Percentiles rank a stretch among this genome's conserved stretches.
These are phyloP conservation scores for Xerocomellus amylosporus DNA, from an alignment of 768 basidiomycete genomes.

Conservation along the genomic window DNA sequence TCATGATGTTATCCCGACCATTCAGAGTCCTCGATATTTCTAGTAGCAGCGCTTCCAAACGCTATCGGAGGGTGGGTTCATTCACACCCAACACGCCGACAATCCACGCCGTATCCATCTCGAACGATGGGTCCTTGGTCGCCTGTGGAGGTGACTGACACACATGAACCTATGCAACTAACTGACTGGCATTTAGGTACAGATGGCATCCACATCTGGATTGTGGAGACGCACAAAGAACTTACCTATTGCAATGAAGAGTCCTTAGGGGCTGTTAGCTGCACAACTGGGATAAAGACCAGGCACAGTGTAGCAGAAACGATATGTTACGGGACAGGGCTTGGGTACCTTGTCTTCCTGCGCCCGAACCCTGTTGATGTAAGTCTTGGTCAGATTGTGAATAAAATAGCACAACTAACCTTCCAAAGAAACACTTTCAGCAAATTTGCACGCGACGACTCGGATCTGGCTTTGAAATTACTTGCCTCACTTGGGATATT, in stretches of 20 bases:
- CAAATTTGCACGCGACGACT: background rate
- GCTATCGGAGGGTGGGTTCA: background rate
- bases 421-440: too few species aligned
- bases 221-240: background rate
- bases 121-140: background rate
- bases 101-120: background rate
- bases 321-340: slow-evolving; percentile 6
- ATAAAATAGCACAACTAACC: too few species aligned
- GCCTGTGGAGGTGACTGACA: too few species aligned
- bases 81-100: background rate
- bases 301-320: background rate
- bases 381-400: too few species aligned
- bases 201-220: slow-evolving; percentile 3
- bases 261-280: background rate
- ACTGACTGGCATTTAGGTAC: too few species aligned
- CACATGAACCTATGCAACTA: too few species aligned
- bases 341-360: slow-evolving; percentile 6
- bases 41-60: background rate
- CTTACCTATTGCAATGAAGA: background rate
- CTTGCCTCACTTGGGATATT: background rate
- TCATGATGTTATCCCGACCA: background rate
- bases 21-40: too few species aligned
- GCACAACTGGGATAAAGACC: slow-evolving; percentile 1
- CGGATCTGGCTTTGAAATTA: background rate
- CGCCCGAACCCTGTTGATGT: slow-evolving; percentile 2